Base-by-base conservation (phyloP, 179 eudicot genomes). In the Corrigiola litoralis region DNA sequence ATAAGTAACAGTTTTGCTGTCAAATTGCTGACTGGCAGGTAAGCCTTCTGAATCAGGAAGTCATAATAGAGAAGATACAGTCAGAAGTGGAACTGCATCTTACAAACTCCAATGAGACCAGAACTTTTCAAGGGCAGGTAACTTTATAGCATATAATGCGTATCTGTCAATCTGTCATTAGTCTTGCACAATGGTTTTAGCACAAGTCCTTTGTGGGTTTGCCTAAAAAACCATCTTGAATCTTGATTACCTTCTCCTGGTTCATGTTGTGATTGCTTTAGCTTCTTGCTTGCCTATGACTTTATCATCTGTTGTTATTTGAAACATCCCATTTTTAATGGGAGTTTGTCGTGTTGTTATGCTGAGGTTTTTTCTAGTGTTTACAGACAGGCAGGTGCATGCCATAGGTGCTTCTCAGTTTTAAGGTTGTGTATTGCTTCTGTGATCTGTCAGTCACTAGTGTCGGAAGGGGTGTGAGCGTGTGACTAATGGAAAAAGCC, bases 1-100 rank as follows among this genome's bases (percentile, higher is more conserved):
- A 40, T 37, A 25, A 44, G 58, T 73, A 37, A 69, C 2, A 31
- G 46, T 60, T 48, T 23, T 31, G 21, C 7, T 63, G 56, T 27
- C 11, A 36, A 5, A 24, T 18, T 66, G 20, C 65, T 66, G 45
- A 24, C 47, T 45, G 47, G 78, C 81, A 94, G 99, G 95, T 95
- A 38, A 91, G 97, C 84, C 96, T 95, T 77, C 72, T 95, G 88
- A 88, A 91, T 75, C 99, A 95, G 80, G 99, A 95, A 79, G 69
- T 75, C 72, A 81, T 95, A 63, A 84, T 95, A 77, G 92, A 91
- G 76, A 95, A 81, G 86, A 91, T 95, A 78, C 99, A 95, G 73
- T 76, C 90, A 45, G 77, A 76, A 55, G 85, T 91, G 62, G 97
- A 91, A 77, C 59, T 71, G 68, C 92, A 72, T 71, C 58, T 95